Conservation (phyloP, 371 early-diverging fungal genomes). For the Mucor plumbeus region DNA sequence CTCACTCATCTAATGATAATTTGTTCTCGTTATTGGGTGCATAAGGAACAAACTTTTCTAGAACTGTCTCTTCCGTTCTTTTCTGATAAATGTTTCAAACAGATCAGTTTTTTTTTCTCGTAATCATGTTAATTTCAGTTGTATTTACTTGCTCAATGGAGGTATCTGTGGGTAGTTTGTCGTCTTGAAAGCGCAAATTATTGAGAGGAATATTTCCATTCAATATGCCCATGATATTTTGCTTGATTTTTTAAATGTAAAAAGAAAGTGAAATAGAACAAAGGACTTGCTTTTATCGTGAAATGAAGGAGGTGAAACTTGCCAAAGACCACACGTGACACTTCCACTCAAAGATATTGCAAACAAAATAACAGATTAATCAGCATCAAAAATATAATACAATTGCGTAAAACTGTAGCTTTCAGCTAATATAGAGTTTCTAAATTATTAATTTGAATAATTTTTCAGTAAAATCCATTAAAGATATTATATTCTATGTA, state of each 20-base stretch:
- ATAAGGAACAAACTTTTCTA: constrained; percentile 42
- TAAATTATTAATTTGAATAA: too few species aligned
- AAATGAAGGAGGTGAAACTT: background rate
- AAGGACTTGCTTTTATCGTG: constrained; percentile 10
- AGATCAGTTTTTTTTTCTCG: background rate
- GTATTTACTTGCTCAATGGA: constrained; percentile 58
- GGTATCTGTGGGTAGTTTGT: constrained; percentile 54
- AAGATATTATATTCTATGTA: background rate
- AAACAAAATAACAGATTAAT: too few species aligned
- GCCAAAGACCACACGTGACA: background rate
- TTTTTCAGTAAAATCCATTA: background rate
- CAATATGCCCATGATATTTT: constrained; percentile 38
- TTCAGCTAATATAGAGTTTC: too few species aligned
- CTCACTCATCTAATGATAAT: constrained; percentile 31
- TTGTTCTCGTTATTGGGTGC: constrained; percentile 35
- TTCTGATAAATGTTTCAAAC: constrained; percentile 22
- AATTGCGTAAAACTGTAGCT: too few species aligned
- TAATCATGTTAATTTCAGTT: background rate
- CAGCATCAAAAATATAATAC: too few species aligned
- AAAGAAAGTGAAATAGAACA: constrained; percentile 1
- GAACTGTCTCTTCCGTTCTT: constrained; percentile 41
- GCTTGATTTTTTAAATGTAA: background rate
- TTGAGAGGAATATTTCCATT: constrained; percentile 30
- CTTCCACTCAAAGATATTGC: too few species aligned
- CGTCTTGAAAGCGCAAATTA: constrained; percentile 47